Base-by-base conservation (phyloP, 106 monocot species). In the Allium fistulosum region DNA sequence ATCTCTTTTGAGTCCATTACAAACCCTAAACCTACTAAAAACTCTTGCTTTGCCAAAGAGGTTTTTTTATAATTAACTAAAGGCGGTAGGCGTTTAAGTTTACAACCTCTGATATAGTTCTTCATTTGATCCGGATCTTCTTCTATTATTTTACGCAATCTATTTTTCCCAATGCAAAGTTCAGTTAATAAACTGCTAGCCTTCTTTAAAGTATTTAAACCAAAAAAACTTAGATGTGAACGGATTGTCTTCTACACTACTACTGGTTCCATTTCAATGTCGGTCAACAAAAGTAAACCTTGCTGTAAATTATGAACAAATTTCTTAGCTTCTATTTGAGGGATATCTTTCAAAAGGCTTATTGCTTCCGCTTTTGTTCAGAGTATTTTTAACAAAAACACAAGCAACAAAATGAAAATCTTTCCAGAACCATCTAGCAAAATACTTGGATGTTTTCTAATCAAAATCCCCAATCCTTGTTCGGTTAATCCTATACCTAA, bases 371-470 rank as follows among this genome's bases (percentile, higher is more conserved):
- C 50, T 74, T 57, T 81, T 52, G 75, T 65, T 50, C 58, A 78
- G 9, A 85, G 83, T n/a, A 80, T 48, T 66, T 90, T 90, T 48
- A 69, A 14, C 61, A 85, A 49, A n/a, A 90, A 28, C 8, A 22
- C 80, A 70, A 74, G 47, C 47, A 81, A 16, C 11, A 13, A 61
- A 71, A 83, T 69, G 4, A 66, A 16, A 4, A 51, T 48, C 52
- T 76, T 78, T 49, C 85, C 83, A 8, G 90, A 85, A 72, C 73
- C 69, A 69, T 85, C 80, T 4, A 83, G 68, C 56, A 90, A 37
- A 65, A 83, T 73, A 46, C 57, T 72, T 4, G 80, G 85, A 58
- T 83, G 70, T n/a, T 55, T 73, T 22, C 67, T 76, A 1, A 90
- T 59, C 69, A 90, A 70, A 26, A 13, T 65, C 46, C 72, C 77